These are phyloP conservation scores for Anthracocystis setariae DNA, from an alignment of 1,284 basidiomycete genomes.

Conservation along the genomic window DNA sequence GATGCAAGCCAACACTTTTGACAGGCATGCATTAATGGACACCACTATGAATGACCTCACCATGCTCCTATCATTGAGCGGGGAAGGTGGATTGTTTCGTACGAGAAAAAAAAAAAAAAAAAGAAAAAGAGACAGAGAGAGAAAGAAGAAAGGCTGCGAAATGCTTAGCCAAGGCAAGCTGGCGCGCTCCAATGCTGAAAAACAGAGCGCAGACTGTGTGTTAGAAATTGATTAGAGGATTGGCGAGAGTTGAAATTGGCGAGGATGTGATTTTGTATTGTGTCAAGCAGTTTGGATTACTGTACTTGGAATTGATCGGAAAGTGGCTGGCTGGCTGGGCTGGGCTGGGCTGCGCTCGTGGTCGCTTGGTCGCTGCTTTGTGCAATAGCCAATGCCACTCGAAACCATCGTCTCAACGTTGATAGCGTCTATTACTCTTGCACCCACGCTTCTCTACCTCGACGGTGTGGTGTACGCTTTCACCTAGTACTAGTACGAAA, in stretches of 20 bases:
- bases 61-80: too few relatives aligned
- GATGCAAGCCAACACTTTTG: too few relatives aligned
- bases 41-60: too few relatives aligned
- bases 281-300: slow-evolving; percentile 15
- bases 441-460: slow-evolving; percentile 21
- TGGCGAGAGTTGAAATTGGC: neutral
- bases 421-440: neutral
- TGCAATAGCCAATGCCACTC: slow-evolving; percentile 12
- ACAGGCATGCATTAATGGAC: too few relatives aligned
- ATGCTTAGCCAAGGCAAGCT: slow-evolving; percentile 35
- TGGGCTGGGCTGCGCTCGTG: neutral
- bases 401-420: neutral
- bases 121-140: too few relatives aligned
- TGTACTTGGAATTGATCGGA: slow-evolving; percentile 50
- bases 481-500: neutral
- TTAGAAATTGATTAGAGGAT: slow-evolving; percentile 9
- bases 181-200: slow-evolving; percentile 22
- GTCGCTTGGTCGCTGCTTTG: slow-evolving; percentile 5
- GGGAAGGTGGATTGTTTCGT: too few relatives aligned
- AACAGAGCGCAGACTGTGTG: too few relatives aligned
- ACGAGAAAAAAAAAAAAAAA: slow-evolving; percentile 10
- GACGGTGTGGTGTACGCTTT: slow-evolving; percentile 13
- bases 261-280: slow-evolving; percentile 1
- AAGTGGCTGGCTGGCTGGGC: slow-evolving; percentile 14
- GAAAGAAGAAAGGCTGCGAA: too few relatives aligned